These are phyloP conservation scores for Dioscorea zingiberensis DNA, from an alignment of 106 monocot species.

Conservation along the genomic window DNA sequence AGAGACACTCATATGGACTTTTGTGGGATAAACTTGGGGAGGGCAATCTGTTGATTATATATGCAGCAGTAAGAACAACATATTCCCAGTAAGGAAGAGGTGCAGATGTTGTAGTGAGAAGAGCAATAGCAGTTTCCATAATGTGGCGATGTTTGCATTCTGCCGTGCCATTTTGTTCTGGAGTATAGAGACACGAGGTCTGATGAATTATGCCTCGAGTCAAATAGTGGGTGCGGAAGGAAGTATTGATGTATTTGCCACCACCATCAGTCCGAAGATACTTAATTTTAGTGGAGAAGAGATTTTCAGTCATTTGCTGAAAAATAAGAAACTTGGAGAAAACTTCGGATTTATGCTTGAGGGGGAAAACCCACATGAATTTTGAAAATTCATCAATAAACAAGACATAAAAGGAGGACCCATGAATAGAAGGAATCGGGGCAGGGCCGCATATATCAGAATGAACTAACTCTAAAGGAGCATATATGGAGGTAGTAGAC, in stretches of 20 bases:
- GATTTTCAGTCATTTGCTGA: not conserved
- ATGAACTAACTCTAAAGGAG: not conserved
- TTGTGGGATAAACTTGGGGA: no score
- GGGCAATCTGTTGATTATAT: not conserved
- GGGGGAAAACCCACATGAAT: slow-evolving; percentile 4
- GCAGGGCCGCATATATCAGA: slow-evolving; percentile 10
- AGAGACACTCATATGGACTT: no score
- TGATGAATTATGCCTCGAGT: not conserved
- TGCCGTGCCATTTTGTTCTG: slow-evolving; percentile 1
- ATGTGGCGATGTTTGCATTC: not conserved
- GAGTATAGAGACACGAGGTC: not conserved
- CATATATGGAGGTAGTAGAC: no score
- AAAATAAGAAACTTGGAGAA: not conserved
- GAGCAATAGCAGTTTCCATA: not conserved
- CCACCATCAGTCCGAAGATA: not conserved
- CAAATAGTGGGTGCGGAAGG: not conserved
- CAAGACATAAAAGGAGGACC: not conserved
- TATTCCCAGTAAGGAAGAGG: not conserved
- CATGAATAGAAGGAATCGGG: not conserved
- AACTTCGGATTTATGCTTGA: not conserved
- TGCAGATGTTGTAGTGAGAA: not conserved
- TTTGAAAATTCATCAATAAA: slow-evolving; percentile 12
- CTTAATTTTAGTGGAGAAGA: no score
- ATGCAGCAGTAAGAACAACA: not conserved
- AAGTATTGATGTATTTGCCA: not conserved